phyloP scores from a whole-genome alignment of 768 basidiomycete genomes.

The Lentinula raphanica region DNA sequence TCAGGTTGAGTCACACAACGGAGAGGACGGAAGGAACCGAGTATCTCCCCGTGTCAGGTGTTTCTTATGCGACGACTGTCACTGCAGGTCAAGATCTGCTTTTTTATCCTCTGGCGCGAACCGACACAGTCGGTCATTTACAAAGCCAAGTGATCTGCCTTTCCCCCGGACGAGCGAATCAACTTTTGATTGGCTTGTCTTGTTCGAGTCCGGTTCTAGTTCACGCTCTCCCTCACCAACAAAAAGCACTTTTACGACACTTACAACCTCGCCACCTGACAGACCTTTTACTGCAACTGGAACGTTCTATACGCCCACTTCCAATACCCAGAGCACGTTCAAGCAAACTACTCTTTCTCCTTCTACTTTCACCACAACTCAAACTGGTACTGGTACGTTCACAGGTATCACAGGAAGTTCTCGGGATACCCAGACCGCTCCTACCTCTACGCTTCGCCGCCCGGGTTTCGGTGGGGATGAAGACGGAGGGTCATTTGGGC shows the following conservation, averaged over 20 bases:
- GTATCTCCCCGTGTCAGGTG: constrained; percentile 51
- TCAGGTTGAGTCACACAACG: constrained; percentile 68
- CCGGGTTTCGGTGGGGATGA: constrained; percentile 23
- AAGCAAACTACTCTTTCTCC: constrained; percentile 8
- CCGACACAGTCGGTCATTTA: constrained; percentile 50
- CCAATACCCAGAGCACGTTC: constrained; percentile 7
- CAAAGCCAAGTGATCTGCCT: constrained; percentile 50
- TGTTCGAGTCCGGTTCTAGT: constrained; percentile 53
- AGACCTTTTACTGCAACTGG: constrained; percentile 29
- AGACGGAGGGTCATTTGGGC: constrained; percentile 46
- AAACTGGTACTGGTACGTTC: constrained; percentile 36
- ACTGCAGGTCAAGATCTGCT: constrained; percentile 40
- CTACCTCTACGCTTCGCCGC: constrained; percentile 53
- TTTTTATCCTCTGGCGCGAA: constrained; percentile 33
- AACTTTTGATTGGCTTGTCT: constrained; percentile 72
- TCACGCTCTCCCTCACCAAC: constrained; percentile 44
- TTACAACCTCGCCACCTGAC: constrained; percentile 42
- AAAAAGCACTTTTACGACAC: constrained; percentile 37
- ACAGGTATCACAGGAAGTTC: constrained; percentile 19
- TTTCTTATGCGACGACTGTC: constrained; percentile 26
- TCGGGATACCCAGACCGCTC: constrained; percentile 23
- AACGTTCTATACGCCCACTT: constrained; percentile 7
- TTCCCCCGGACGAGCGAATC: constrained; percentile 56
- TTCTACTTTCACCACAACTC: constrained; percentile 13
- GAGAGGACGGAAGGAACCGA: constrained; percentile 68